phyloP scores from a whole-genome alignment of 2,329 filamentous ascomycete genomes.

The Gaeumannomyces tritici region DNA sequence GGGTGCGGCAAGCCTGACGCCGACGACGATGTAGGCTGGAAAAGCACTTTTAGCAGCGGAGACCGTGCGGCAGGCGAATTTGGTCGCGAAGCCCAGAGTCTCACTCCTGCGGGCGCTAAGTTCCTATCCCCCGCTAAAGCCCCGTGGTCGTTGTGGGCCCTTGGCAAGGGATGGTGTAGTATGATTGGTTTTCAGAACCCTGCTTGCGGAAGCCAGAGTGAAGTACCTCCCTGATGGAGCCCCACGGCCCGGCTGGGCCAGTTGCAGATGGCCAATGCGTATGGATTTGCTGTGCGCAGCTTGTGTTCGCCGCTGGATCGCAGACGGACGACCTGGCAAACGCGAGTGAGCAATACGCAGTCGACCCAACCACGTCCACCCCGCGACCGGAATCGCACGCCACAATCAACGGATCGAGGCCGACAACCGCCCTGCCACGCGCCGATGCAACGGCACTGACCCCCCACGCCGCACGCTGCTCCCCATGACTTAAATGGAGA shows the following conservation, averaged over 20 bases:
- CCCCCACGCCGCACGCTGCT: background rate
- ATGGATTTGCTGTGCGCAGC: background rate
- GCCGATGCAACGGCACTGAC: background rate
- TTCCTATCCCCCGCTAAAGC: background rate
- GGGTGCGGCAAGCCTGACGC: too few relatives aligned
- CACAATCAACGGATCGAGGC: background rate
- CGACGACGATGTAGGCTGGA: too few relatives aligned
- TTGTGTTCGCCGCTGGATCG: background rate
- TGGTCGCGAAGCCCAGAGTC: background rate
- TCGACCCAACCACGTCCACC: background rate
- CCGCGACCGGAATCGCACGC: background rate
- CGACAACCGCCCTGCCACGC: background rate
- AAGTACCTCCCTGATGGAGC: background rate
- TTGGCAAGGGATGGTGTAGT: background rate
- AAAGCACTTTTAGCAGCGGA: background rate
- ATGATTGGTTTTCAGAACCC: background rate
- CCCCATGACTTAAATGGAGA: conserved; percentile 16
- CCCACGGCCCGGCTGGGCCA: too few relatives aligned
- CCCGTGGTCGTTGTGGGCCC: background rate
- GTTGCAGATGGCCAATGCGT: background rate
- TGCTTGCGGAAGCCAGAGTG: background rate
- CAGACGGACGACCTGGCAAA: background rate
- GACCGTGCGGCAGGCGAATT: background rate
- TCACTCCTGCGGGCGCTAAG: background rate
- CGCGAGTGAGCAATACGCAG: background rate